phyloP scores from a whole-genome alignment of 352 stramenopile genomes.

The Globisporangium apiculatum region DNA sequence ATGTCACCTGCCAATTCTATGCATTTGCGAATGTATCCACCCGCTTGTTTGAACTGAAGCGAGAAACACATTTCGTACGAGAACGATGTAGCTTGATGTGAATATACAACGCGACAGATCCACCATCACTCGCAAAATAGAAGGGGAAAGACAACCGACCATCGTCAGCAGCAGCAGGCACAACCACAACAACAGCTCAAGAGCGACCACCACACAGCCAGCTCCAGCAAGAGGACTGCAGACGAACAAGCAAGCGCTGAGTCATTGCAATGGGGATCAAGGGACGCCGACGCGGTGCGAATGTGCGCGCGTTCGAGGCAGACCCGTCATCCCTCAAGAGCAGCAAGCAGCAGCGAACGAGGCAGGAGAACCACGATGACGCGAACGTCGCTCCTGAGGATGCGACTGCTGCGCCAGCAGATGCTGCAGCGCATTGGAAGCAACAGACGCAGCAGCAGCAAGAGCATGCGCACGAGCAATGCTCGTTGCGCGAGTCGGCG shows the following conservation, averaged over 20 bases:
- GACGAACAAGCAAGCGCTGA: no score
- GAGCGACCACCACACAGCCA: background rate
- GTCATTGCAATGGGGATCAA: conserved; percentile 53
- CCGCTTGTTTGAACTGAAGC: no score
- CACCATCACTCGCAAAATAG: no score
- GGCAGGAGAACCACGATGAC: background rate
- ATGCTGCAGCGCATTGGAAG: background rate
- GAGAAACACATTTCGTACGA: no score
- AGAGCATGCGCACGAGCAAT: background rate
- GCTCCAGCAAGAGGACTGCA: background rate
- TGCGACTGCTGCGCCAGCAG: background rate
- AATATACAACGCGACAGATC: no score
- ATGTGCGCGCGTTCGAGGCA: conserved; percentile 17
- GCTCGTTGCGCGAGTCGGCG: background rate
- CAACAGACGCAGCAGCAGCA: background rate
- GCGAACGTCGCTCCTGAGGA: no score
- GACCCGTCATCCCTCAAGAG: conserved; percentile 11
- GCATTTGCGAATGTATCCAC: no score
- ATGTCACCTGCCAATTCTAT: no score
- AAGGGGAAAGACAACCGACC: no score
- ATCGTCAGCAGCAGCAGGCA: background rate
- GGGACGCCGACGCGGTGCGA: conserved; percentile 28
- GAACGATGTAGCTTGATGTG: no score
- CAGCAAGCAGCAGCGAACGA: conserved; percentile 15
- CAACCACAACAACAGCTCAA: background rate